Evolutionary conservation across 164 flowering plant genomes (phyloP).

Genomic region (Vitis rupestris): DNA sequence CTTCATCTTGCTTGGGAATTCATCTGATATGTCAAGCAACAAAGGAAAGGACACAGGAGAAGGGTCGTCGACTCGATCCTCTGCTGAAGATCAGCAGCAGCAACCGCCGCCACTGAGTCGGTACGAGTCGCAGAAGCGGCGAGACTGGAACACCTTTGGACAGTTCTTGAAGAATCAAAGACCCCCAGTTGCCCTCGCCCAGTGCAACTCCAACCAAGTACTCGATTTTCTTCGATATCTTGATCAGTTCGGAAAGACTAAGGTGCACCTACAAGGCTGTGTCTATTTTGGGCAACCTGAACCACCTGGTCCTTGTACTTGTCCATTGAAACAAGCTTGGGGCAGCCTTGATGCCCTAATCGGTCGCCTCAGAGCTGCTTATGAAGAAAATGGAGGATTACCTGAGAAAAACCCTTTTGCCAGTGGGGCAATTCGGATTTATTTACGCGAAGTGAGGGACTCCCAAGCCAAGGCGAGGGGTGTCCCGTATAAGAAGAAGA

Average conservation of each 20-base stretch:
- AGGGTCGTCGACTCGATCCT: constrained; percentile 16
- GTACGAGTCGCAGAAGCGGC: constrained; percentile 59
- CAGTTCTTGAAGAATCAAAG: constrained; percentile 59
- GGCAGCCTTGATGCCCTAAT: constrained; percentile 63
- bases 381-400: constrained; percentile 54
- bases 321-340: constrained; percentile 66
- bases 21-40: constrained; percentile 20
- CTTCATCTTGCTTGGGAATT: neutral
- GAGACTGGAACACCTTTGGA: constrained; percentile 66
- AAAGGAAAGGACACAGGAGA: constrained; percentile 32
- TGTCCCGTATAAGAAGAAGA: constrained; percentile 56
- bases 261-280: constrained; percentile 59
- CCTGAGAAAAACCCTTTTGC: constrained; percentile 62
- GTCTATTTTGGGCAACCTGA: constrained; percentile 58
- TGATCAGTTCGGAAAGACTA: constrained; percentile 62
- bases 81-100: constrained; percentile 9
- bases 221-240: constrained; percentile 55
- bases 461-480: constrained; percentile 60
- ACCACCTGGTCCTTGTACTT: constrained; percentile 57
- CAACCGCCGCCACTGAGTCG: constrained; percentile 41
- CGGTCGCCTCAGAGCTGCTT: constrained; percentile 64
- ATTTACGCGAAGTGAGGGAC: constrained; percentile 53
- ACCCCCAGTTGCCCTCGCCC: constrained; percentile 45
- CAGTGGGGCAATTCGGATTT: constrained; percentile 46
- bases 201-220: constrained; percentile 51